Evolutionary conservation across 768 basidiomycete genomes (phyloP).

Genomic region (Exsudoporus frostii): DNA sequence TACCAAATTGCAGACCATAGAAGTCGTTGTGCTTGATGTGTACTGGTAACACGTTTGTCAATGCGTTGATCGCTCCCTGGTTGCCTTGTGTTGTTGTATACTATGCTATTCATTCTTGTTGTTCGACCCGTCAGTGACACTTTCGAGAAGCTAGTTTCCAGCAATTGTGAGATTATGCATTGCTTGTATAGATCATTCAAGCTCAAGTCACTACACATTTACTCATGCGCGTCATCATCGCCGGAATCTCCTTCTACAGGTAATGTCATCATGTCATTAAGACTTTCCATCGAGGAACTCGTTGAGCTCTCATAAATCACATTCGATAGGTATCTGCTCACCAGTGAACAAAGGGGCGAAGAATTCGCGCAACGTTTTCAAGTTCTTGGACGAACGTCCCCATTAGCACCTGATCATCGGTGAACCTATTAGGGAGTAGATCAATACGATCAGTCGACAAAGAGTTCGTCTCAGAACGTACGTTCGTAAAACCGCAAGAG

Average conservation of each 20-base stretch:
- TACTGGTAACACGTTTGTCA: slow-evolving; percentile 8
- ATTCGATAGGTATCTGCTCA: slow-evolving; percentile 29
- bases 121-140: not conserved
- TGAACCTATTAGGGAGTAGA: slow-evolving; percentile 48
- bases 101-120: not conserved
- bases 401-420: slow-evolving; percentile 67
- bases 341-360: slow-evolving; percentile 81
- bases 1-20: not conserved
- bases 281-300: slow-evolving; percentile 34
- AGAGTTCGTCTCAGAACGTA: slow-evolving; percentile 29
- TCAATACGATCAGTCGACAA: slow-evolving; percentile 10
- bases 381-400: slow-evolving; percentile 64
- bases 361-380: slow-evolving; percentile 47
- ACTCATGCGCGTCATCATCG: slow-evolving; percentile 8
- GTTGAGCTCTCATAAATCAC: not conserved
- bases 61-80: slow-evolving; percentile 19
- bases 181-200: slow-evolving; percentile 3
- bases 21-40: not conserved
- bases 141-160: not conserved
- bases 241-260: slow-evolving; percentile 27
- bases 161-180: not conserved
- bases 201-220: not conserved
- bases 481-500: slow-evolving; percentile 66
- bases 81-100: not conserved
- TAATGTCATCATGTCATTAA: slow-evolving; percentile 72